Conservation (phyloP, 208 protist genomes). For the Trypanosoma lewisi region DNA sequence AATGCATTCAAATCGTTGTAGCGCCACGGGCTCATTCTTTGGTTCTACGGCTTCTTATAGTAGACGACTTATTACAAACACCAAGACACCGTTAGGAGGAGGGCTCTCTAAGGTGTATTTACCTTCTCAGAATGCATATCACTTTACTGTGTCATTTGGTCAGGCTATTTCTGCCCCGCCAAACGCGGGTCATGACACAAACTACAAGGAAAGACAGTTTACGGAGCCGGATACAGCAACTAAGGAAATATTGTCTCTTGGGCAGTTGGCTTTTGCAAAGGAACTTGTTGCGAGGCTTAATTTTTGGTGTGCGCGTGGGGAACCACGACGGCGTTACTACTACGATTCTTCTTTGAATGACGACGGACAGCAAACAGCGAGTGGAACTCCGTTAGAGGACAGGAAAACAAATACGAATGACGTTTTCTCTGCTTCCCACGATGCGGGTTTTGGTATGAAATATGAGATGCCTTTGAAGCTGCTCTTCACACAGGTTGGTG, state of each 20-base stretch:
- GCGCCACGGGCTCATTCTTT: conserved; percentile 26
- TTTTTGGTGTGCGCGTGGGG: conserved; percentile 71
- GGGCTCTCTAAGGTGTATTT: background rate
- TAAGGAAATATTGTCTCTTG: conserved; percentile 15
- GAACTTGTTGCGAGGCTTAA: conserved; percentile 62
- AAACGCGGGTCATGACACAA: conserved; percentile 37
- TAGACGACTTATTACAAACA: conserved; percentile 8
- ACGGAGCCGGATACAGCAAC: background rate
- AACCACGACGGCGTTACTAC: conserved; percentile 38
- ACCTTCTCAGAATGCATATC: background rate
- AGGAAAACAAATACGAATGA: background rate
- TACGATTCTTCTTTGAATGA: conserved; percentile 15
- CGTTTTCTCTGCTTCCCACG: background rate
- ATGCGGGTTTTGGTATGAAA: background rate
- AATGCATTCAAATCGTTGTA: conserved; percentile 57
- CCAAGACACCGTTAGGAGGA: background rate
- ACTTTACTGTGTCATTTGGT: conserved; percentile 32
- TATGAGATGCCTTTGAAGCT: conserved; percentile 22
- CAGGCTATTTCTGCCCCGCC: conserved; percentile 50
- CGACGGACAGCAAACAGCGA: background rate
- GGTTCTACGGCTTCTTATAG: background rate
- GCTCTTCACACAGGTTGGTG: conserved; percentile 26
- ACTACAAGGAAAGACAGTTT: background rate
- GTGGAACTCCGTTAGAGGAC: background rate
- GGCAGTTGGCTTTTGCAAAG: conserved; percentile 58